Evolutionary conservation across 345 rosid genomes (phyloP).

Genomic region (Clausena lansium): DNA sequence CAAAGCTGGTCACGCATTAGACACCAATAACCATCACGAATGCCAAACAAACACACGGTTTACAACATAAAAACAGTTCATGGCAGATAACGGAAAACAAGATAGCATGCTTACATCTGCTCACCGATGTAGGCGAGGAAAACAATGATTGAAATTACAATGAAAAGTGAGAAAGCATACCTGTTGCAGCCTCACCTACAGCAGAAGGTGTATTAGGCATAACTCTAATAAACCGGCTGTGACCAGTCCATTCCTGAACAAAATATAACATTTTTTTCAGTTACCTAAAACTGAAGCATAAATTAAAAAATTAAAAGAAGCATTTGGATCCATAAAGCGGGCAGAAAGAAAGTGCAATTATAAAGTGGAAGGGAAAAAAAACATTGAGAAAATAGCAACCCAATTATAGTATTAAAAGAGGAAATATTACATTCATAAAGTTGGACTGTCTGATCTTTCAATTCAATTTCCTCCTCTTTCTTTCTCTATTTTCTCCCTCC

Average conservation of each 20-base stretch:
- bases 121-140: background rate
- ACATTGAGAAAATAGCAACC: background rate
- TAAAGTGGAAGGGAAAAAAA: background rate
- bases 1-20: background rate
- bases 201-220: slow-evolving; percentile 96
- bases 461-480: background rate
- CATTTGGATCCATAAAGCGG: background rate
- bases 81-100: background rate
- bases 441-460: background rate
- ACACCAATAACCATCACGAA: background rate
- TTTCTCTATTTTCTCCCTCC: background rate
- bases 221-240: slow-evolving; percentile 69
- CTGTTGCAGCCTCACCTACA: slow-evolving; percentile 84
- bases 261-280: slow-evolving; percentile 1
- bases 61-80: background rate
- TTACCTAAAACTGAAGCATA: background rate
- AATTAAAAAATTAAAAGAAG: no score
- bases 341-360: background rate
- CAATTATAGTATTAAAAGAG: background rate
- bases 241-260: slow-evolving; percentile 83
- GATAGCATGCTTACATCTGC: background rate
- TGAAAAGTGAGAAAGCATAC: slow-evolving; percentile 21
- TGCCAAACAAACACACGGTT: background rate
- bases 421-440: background rate
- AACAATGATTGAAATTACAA: background rate